Evolutionary conservation across 352 stramenopile genomes (phyloP), one percentile per base, ranked within the genome.

Genomic region (Thalassiosira ordinaria): DNA sequence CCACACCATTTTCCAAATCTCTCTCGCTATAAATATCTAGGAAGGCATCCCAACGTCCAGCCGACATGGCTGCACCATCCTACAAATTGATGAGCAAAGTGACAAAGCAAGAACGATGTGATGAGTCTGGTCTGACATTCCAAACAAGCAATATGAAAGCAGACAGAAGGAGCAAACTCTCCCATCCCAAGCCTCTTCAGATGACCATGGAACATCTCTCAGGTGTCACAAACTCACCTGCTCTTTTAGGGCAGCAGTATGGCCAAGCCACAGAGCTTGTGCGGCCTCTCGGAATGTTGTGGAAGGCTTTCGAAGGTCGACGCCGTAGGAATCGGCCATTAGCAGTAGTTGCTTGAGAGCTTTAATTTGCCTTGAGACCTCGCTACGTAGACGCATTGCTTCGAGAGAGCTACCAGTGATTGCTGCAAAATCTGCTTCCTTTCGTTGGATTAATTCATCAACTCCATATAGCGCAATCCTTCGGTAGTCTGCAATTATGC

Each of bases 401-500:
- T 89, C 75, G 8, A 67, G 9, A 14, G 72, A 71, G 41, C 77
- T 69, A 29, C 77, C 82, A 22, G n/a, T 64, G 0, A 91, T 61
- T 33, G 70, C 57, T 31, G 62, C 62, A 56, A 78, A 88, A 47
- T 91, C 85, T 27, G 47, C 22, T 44, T 89, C 74, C 64, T 91
- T 91, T 14, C 82, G 55, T 24, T 53, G 55, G 22, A 91, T 87
- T 14, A 91, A 52, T 49, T 89, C 85, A 69, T 91, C 80, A 1
- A 86, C 69, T 35, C 85, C 85, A 74, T 87, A 90, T 4, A 91
- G 69, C 8, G 85, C 82, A 27, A 91, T 81, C 11, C 85, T 55
- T n/a, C 85, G 66, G 57, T 91, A 89, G 57, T 91, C 85, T 16
- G 68, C 85, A 52, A 91, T 88, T 24, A 91, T 86, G 5, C 85